Evolutionary conservation across 345 rosid genomes (phyloP), one percentile per base, ranked within the genome.

Genomic region (Acer saccharum): DNA sequence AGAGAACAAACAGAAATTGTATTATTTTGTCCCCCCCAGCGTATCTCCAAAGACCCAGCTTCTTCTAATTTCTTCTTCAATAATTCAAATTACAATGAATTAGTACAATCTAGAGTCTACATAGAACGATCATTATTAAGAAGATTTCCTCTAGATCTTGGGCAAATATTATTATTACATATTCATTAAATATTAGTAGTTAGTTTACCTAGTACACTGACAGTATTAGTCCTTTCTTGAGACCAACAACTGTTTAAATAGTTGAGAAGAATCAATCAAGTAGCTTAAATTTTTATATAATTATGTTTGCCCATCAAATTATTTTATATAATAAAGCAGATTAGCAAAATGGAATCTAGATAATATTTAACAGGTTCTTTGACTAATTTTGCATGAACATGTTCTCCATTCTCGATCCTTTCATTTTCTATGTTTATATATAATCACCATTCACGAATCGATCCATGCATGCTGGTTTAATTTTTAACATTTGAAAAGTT

Each of bases 171-270:
- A 4, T 35, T 4, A 35, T 35, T 35, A 35, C 39, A 60, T 18
- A 10, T 20, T 58, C 57, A 52, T 52, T 58, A 58, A 58, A n/a
- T 58, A 58, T 58, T 58, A 20, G 13, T 60, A 20, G 27, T 60
- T 20, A 23, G 78, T n/a, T 65, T 18, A 75, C 78, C 48, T 27
- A 25, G 27, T 25, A 65, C 32, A 10, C 63, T 50, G 29, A 48
- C 48, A 9, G 27, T 60, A 60, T 2, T 60, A n/a, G 27, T 60
- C 64, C 25, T 60, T 46, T 44, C 23, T 23, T 27, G 58, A 62
- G 62, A 57, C 62, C 25, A 1, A 23, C 7, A 25, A 44, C 11
- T 20, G 25, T 21, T 60, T 13, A 11, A 39, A 20, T 20, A 21
- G 63, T 20, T 39, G 43, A 17, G 11, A 27, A 10, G 44, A 21